Conservation (phyloP, 1,284 basidiomycete species). For the Athelia sp. region DNA sequence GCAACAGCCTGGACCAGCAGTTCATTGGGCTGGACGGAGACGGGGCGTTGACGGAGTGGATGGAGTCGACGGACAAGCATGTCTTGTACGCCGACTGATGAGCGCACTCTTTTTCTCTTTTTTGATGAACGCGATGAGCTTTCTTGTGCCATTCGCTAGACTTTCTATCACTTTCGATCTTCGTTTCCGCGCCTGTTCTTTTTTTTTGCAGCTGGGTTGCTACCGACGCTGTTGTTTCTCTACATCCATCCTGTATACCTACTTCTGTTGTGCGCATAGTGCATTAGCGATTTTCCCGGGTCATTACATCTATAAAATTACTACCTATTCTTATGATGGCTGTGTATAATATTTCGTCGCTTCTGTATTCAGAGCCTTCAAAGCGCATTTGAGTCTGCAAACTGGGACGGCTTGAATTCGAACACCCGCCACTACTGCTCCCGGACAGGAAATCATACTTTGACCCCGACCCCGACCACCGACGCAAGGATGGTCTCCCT, state of each 20-base stretch:
- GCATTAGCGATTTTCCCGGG: not conserved
- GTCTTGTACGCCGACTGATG: slow-evolving; percentile 79
- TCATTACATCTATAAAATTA: not conserved
- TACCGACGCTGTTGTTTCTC: not conserved
- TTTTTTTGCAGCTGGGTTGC: not conserved
- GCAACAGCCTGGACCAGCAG: slow-evolving; percentile 62
- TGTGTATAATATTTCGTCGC: too few species aligned
- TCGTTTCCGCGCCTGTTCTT: slow-evolving; percentile 25
- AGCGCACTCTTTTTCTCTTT: not conserved
- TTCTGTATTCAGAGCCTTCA: too few species aligned
- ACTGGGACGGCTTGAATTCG: too few species aligned
- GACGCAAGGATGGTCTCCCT: slow-evolving; percentile 58
- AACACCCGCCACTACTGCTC: too few species aligned
- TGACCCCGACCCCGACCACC: not conserved
- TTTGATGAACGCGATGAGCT: too few species aligned
- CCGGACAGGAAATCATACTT: too few species aligned
- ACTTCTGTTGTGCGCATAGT: not conserved
- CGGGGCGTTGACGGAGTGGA: slow-evolving; percentile 72
- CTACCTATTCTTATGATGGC: too few species aligned
- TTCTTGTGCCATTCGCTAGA: not conserved
- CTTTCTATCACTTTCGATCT: slow-evolving; percentile 1
- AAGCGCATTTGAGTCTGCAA: too few species aligned
- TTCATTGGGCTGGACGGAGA: slow-evolving; percentile 71
- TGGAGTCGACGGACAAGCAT: slow-evolving; percentile 82
- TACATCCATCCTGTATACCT: not conserved